These are phyloP conservation scores for Boletus coccyginus DNA, from an alignment of 768 basidiomycete species.

Conservation along the genomic window DNA sequence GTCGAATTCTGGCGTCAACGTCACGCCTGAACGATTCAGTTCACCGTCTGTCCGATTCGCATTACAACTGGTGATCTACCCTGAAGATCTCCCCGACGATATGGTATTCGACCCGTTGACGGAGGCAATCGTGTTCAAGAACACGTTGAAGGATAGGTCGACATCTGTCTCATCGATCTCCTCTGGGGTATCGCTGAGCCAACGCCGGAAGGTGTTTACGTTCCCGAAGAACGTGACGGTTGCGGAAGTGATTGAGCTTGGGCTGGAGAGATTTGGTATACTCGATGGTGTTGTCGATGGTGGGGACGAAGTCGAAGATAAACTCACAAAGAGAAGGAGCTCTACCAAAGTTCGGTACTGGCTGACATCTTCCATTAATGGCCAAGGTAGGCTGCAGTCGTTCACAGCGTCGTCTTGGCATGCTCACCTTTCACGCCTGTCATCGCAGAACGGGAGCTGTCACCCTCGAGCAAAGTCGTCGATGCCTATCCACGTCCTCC, in stretches of 20 bases:
- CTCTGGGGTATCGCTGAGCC: conserved; percentile 53
- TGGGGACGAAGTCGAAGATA: conserved; percentile 97
- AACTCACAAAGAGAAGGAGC: conserved; percentile 78
- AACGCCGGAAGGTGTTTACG: conserved; percentile 80
- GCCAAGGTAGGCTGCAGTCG: conserved; percentile 53
- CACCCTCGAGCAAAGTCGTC: conserved; percentile 78
- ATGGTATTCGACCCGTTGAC: conserved; percentile 92
- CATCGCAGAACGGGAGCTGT: conserved; percentile 67
- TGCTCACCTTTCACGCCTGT: conserved; percentile 11
- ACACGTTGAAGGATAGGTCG: conserved; percentile 59
- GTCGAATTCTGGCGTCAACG: conserved; percentile 36
- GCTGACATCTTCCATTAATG: conserved; percentile 56
- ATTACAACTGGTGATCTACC: conserved; percentile 82
- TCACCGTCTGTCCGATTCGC: conserved; percentile 85
- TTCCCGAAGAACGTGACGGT: conserved; percentile 96
- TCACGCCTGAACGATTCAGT: conserved; percentile 69
- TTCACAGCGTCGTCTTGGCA: not conserved
- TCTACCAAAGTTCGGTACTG: conserved; percentile 77
- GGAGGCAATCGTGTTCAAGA: conserved; percentile 90
- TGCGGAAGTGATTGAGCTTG: conserved; percentile 92
- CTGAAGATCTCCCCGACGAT: conserved; percentile 89
- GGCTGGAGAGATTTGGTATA: conserved; percentile 92
- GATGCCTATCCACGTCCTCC: conserved; percentile 83
- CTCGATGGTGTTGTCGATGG: conserved; percentile 97
- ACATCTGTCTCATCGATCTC: conserved; percentile 42